Base-by-base conservation (phyloP, 2,329 filamentous ascomycete species). In the Fusarium sarcochroum region DNA sequence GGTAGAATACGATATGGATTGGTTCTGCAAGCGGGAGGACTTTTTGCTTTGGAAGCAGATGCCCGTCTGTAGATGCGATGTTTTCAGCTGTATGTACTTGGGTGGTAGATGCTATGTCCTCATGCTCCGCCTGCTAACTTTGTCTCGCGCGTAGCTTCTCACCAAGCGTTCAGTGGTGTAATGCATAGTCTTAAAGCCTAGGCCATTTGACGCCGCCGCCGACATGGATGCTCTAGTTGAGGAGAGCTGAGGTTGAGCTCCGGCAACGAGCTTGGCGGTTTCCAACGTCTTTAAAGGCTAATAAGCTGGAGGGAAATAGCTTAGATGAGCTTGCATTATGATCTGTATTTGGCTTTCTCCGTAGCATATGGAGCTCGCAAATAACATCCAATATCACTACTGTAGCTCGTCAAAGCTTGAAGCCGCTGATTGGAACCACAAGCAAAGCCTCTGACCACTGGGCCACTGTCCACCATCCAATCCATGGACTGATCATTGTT, bases 1-100 rank as follows among this genome's bases (percentile, higher is more conserved):
- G 66, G 59, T 49, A 63, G 61, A 23, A 45, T 52, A 45, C 17
- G 49, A 63, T 50, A 48, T 45, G 46, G 53, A 68, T 64, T 68
- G 65, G 65, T 23, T 14, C 53, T 68, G 65, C 20, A 68, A 60
- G 58, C 59, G 53, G 46, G 34, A 60, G 37, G 37, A 47, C 20
- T 41, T 11, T 44, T 54, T 44, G 34, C 27, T 40, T 23, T 18
- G 13, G 21, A 42, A 21, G 56, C 50, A 47, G 63, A 25, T 20
- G 51, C 13, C 55, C 18, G 42, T 38, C 41, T 67, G 52, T 41
- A 63, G 32, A 44, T 47, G 44, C 20, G 40, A n/a, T 38, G 47
- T 55, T 57, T 45, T 38, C 34, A 50, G 41, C 32, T 34, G 50
- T 46, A 37, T 38, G 23, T 32, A 41, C 32, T 57, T 57, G 58